phyloP scores from a whole-genome alignment of 2,329 filamentous ascomycete genomes.

The Colletotrichum siamense region DNA sequence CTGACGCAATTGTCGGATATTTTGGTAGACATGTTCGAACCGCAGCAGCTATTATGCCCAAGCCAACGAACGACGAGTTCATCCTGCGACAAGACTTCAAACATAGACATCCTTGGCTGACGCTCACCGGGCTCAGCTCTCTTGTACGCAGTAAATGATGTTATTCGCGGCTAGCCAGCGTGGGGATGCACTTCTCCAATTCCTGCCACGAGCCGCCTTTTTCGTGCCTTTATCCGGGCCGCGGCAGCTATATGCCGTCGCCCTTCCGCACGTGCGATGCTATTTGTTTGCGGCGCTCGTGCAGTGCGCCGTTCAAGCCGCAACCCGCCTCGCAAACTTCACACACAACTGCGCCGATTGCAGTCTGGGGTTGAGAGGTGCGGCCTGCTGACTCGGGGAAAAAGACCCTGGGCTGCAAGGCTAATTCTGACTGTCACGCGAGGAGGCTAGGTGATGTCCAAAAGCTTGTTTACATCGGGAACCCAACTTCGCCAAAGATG shows the following conservation, averaged over 20 bases:
- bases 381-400: background rate
- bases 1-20: background rate
- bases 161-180: background rate
- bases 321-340: background rate
- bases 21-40: background rate
- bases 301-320: constrained; percentile 4
- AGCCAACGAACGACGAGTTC: background rate
- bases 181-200: background rate
- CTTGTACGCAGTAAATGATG: background rate
- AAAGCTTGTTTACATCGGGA: constrained; percentile 8
- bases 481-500: background rate
- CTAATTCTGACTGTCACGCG: background rate
- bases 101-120: constrained; percentile 16
- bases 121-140: background rate
- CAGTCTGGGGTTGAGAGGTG: background rate
- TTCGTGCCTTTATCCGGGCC: background rate
- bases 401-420: background rate
- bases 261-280: background rate
- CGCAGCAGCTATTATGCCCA: background rate
- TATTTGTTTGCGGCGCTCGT: constrained; percentile 11
- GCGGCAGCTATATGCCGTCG: background rate
- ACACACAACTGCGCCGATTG: background rate
- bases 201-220: background rate
- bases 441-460: background rate
- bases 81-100: constrained; percentile 21